Evolutionary conservation across 768 basidiomycete species (phyloP).

Genomic region (Macrolepiota albuminosa): DNA sequence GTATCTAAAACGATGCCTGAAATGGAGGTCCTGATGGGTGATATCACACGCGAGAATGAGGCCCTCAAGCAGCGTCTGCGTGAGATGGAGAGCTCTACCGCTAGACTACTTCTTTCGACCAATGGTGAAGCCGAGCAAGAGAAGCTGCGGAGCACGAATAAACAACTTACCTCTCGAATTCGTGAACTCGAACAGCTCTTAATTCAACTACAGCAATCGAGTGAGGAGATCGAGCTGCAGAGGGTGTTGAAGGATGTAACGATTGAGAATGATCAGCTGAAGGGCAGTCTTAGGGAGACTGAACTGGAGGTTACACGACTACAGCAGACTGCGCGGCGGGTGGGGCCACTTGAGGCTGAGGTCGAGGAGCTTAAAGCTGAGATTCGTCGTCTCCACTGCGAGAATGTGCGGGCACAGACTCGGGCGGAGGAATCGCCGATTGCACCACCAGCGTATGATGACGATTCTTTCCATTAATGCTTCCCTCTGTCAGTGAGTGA

Average conservation of each 20-base stretch:
- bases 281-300: slow-evolving; percentile 25
- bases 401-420: slow-evolving; percentile 4
- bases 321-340: slow-evolving; percentile 3
- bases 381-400: slow-evolving; percentile 9
- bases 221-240: slow-evolving; percentile 21
- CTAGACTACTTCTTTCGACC: slow-evolving; percentile 27
- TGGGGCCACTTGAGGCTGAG: slow-evolving; percentile 8
- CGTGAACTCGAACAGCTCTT: slow-evolving; percentile 29
- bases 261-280: slow-evolving; percentile 32
- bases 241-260: slow-evolving; percentile 23
- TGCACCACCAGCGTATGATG: slow-evolving; percentile 18
- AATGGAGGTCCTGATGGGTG: slow-evolving; percentile 30
- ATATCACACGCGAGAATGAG: slow-evolving; percentile 39
- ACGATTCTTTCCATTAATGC: neutral
- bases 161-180: slow-evolving; percentile 24
- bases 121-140: slow-evolving; percentile 25
- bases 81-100: slow-evolving; percentile 31
- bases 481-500: neutral
- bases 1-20: slow-evolving; percentile 24
- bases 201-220: slow-evolving; percentile 25
- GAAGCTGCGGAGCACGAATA: slow-evolving; percentile 29
- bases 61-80: slow-evolving; percentile 28
- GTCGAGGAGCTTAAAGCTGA: slow-evolving; percentile 12
- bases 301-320: slow-evolving; percentile 3
- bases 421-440: slow-evolving; percentile 6